These are phyloP conservation scores for Ceriops tagal DNA, from an alignment of 345 rosid species.

Conservation along the genomic window DNA sequence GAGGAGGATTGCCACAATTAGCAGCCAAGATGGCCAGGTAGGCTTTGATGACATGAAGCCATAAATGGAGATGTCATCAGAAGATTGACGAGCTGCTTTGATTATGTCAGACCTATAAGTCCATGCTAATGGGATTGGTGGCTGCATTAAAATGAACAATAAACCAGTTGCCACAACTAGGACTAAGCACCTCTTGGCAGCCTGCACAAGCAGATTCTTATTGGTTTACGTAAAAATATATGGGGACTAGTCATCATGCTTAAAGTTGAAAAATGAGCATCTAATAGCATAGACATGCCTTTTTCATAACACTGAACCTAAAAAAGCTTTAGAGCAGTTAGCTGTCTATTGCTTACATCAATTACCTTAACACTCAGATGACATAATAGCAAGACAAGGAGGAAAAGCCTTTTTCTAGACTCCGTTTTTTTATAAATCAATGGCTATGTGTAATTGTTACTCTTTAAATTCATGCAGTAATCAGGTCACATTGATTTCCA, in stretches of 20 bases:
- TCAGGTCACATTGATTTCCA: constrained; percentile 1
- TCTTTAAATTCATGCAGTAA: background rate
- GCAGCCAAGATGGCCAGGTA: constrained; percentile 99
- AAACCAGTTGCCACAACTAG: constrained; percentile 86
- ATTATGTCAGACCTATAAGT: constrained; percentile 78
- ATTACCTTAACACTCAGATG: constrained; percentile 3
- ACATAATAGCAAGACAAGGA: background rate
- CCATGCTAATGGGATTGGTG: constrained; percentile 84
- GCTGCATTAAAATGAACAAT: constrained; percentile 88
- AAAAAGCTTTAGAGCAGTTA: no score
- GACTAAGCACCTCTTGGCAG: constrained; percentile 88
- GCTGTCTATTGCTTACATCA: background rate
- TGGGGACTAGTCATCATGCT: background rate
- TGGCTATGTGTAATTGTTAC: background rate
- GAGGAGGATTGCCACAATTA: constrained; percentile 73
- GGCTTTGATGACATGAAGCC: constrained; percentile 92
- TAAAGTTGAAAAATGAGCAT: no score
- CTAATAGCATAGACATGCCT: no score
- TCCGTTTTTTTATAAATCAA: background rate
- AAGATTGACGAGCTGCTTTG: constrained; percentile 84
- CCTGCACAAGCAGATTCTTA: constrained; percentile 39
- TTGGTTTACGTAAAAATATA: background rate
- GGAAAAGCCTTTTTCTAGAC: background rate
- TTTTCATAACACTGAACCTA: no score
- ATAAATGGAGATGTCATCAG: constrained; percentile 92